Evolutionary conservation across 179 eudicot species (phyloP).

Genomic region (Heliamphora ciliata): DNA sequence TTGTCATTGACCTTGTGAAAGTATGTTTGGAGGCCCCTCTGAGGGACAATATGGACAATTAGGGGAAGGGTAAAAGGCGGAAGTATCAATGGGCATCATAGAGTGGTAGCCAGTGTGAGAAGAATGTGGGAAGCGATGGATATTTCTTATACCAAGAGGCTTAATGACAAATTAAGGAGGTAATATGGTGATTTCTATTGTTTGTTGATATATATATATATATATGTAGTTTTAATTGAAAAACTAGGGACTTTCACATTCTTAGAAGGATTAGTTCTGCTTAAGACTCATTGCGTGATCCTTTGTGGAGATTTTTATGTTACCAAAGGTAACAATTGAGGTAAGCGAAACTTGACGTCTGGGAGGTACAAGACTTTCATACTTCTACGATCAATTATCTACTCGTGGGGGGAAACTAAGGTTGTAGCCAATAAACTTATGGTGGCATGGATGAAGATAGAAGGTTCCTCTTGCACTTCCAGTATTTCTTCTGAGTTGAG

Average conservation of each 20-base stretch:
- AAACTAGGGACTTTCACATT: background rate
- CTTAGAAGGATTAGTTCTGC: background rate
- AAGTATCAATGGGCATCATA: background rate
- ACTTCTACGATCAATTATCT: no score
- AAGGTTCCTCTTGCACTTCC: no score
- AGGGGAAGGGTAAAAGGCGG: background rate
- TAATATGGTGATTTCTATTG: background rate
- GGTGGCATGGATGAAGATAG: no score
- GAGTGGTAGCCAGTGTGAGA: background rate
- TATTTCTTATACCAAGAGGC: background rate
- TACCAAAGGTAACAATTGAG: no score
- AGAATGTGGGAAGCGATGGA: background rate
- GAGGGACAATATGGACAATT: background rate
- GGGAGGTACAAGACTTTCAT: no score
- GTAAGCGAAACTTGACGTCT: no score
- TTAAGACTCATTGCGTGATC: no score
- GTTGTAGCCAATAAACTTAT: no score
- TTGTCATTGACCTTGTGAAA: background rate
- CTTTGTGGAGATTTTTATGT: no score
- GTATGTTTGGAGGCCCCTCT: background rate
- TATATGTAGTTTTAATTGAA: background rate
- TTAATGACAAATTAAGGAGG: background rate
- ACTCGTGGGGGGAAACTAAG: no score
- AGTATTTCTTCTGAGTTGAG: no score
- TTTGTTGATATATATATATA: no score